Conservation (phyloP, 2,329 filamentous ascomycete genomes). For the Botrytis galanthina region DNA sequence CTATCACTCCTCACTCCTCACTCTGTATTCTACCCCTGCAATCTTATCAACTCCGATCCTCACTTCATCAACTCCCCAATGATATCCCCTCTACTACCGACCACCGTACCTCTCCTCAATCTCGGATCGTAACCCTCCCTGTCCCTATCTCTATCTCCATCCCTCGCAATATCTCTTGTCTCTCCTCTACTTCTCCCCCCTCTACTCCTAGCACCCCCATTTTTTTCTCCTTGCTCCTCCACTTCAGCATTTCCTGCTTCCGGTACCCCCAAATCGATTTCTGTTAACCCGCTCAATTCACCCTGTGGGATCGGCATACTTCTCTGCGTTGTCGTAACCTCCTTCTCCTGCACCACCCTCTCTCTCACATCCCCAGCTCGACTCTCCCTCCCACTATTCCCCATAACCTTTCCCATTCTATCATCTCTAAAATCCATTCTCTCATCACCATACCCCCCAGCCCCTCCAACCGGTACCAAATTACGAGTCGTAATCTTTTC, state of each 20-base stretch:
- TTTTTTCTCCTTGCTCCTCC: not conserved
- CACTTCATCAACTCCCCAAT: not conserved
- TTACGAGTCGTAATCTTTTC: slow-evolving; percentile 23
- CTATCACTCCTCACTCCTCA: too few species aligned
- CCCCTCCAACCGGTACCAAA: slow-evolving; percentile 22
- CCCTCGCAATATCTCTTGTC: not conserved
- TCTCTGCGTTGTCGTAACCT: slow-evolving; percentile 9
- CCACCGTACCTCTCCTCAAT: slow-evolving; percentile 16
- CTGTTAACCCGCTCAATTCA: slow-evolving; percentile 29
- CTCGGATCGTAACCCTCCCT: slow-evolving; percentile 7
- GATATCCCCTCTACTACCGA: not conserved
- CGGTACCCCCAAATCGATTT: slow-evolving; percentile 24
- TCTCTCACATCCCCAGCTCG: not conserved
- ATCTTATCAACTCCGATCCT: not conserved
- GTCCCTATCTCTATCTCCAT: slow-evolving; percentile 1
- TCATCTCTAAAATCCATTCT: slow-evolving; percentile 13
- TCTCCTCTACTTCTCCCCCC: not conserved
- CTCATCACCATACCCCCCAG: slow-evolving; percentile 20
- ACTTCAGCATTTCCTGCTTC: slow-evolving; percentile 25
- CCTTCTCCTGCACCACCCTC: not conserved
- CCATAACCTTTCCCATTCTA: not conserved
- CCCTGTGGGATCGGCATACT: slow-evolving; percentile 23
- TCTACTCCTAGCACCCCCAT: not conserved
- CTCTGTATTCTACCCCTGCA: not conserved
- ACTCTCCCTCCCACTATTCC: not conserved